These are phyloP conservation scores for Volvariella volvacea DNA, from an alignment of 1,284 basidiomycete species.

Conservation along the genomic window DNA sequence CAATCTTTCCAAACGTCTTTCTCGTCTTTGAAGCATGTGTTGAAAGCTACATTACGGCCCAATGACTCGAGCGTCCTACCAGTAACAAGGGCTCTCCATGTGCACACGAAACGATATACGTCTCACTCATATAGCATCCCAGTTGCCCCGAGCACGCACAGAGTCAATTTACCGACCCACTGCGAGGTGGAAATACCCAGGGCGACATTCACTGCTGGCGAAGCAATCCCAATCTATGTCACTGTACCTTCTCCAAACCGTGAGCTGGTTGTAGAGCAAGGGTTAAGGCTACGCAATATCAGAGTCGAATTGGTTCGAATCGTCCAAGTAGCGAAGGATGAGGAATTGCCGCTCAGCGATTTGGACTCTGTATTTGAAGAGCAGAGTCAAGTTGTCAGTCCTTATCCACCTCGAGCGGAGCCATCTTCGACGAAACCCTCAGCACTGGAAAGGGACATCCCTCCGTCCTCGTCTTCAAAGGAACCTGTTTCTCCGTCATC, in stretches of 20 bases:
- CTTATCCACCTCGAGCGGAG: too few relatives aligned
- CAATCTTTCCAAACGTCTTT: slow-evolving; percentile 68
- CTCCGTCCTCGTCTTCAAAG: slow-evolving; percentile 28
- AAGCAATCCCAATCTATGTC: slow-evolving; percentile 70
- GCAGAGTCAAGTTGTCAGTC: slow-evolving; percentile 13
- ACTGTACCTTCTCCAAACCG: slow-evolving; percentile 64
- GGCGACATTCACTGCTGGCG: slow-evolving; percentile 58
- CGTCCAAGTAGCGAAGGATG: slow-evolving; percentile 43
- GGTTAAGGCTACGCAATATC: slow-evolving; percentile 66
- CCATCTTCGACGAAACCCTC: slow-evolving; percentile 3
- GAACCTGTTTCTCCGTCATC: slow-evolving; percentile 31
- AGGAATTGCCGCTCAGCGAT: too few relatives aligned
- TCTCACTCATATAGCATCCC: slow-evolving; percentile 51
- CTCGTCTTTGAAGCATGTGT: slow-evolving; percentile 59
- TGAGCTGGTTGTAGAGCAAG: slow-evolving; percentile 57
- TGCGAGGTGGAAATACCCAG: slow-evolving; percentile 67
- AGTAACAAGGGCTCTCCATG: slow-evolving; percentile 49
- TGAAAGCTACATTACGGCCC: slow-evolving; percentile 60
- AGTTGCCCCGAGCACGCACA: slow-evolving; percentile 51
- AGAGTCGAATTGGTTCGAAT: slow-evolving; percentile 64
- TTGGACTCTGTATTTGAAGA: slow-evolving; percentile 21
- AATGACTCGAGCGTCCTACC: slow-evolving; percentile 29
- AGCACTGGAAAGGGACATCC: slow-evolving; percentile 19
- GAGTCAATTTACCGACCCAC: slow-evolving; percentile 52
- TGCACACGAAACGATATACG: slow-evolving; percentile 70